A percentile compares a stretch with the other conserved stretches of the same genome.
These are phyloP conservation scores for Lagenidium giganteum DNA, from an alignment of 352 stramenopile genomes.

Conservation along the genomic window DNA sequence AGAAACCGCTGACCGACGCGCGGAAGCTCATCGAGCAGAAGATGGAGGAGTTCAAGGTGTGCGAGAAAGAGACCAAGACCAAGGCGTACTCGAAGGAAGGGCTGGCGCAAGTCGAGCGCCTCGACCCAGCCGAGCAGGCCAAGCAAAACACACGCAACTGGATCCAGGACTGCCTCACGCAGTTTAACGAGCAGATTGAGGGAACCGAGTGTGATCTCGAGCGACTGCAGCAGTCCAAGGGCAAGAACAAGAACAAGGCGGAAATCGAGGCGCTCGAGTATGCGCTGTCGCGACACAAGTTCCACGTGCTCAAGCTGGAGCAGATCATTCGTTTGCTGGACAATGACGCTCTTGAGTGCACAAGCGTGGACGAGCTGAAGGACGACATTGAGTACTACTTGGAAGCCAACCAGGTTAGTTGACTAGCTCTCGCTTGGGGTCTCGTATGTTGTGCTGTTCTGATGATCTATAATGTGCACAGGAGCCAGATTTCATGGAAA, in stretches of 20 bases:
- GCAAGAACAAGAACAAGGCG: constrained; percentile 93
- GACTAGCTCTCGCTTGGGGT: not conserved
- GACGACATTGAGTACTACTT: constrained; percentile 99
- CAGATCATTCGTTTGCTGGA: constrained; percentile 97
- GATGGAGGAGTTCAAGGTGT: constrained; percentile 99
- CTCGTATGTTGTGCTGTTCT: not conserved
- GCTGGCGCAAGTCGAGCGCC: constrained; percentile 89
- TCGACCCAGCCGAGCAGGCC: constrained; percentile 87
- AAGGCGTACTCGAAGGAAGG: constrained; percentile 99
- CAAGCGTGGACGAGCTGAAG: constrained; percentile 94
- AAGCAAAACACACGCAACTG: constrained; percentile 76
- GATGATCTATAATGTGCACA: constrained; percentile 8
- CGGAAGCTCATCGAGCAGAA: constrained; percentile 96
- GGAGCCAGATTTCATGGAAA: constrained; percentile 93
- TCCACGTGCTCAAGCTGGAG: constrained; percentile 97
- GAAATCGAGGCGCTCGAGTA: constrained; percentile 91
- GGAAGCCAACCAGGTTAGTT: constrained; percentile 77
- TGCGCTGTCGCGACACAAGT: constrained; percentile 91
- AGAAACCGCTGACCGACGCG: constrained; percentile 83
- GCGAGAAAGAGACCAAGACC: constrained; percentile 99
- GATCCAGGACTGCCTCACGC: constrained; percentile 77
- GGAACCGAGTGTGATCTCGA: constrained; percentile 79
- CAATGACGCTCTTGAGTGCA: constrained; percentile 92
- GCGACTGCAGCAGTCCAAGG: constrained; percentile 81
- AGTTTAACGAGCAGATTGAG: constrained; percentile 89